These are phyloP conservation scores for Magnolia sinica DNA, from an alignment of 164 flowering plant genomes.

Conservation along the genomic window DNA sequence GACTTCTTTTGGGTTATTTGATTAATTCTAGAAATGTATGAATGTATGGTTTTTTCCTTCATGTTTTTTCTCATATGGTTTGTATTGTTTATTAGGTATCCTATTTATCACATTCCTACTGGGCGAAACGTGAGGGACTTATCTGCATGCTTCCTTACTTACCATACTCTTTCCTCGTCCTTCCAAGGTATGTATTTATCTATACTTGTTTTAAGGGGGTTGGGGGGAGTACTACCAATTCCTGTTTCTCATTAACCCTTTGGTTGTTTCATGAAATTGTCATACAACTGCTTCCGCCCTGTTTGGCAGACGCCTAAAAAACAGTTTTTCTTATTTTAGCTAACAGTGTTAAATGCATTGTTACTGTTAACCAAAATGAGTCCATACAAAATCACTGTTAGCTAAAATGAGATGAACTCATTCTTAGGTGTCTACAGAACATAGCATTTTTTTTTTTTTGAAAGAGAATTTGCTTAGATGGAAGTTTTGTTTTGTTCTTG, in stretches of 20 bases:
- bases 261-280: background rate
- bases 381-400: too few relatives aligned
- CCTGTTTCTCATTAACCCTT: background rate
- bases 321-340: too few relatives aligned
- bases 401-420: too few relatives aligned
- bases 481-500: too few relatives aligned
- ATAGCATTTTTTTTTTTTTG: too few relatives aligned
- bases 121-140: slow-evolving; percentile 40
- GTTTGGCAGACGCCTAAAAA: too few relatives aligned
- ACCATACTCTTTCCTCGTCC: slow-evolving; percentile 60
- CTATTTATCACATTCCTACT: slow-evolving; percentile 61
- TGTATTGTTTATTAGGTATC: slow-evolving; percentile 42
- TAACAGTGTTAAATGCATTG: too few relatives aligned
- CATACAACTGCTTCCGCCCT: background rate
- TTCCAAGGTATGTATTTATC: slow-evolving; percentile 43
- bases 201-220: background rate
- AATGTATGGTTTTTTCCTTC: background rate
- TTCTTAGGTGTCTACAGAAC: too few relatives aligned
- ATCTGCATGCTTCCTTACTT: slow-evolving; percentile 58
- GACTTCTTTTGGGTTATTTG: background rate
- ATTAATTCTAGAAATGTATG: too few relatives aligned
- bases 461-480: too few relatives aligned
- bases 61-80: background rate
- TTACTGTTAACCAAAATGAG: too few relatives aligned
- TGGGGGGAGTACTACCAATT: background rate